Evolutionary conservation across 1,139 yeast species (phyloP), one percentile per base, ranked within the genome.

Genomic region (Pichia sp.): DNA sequence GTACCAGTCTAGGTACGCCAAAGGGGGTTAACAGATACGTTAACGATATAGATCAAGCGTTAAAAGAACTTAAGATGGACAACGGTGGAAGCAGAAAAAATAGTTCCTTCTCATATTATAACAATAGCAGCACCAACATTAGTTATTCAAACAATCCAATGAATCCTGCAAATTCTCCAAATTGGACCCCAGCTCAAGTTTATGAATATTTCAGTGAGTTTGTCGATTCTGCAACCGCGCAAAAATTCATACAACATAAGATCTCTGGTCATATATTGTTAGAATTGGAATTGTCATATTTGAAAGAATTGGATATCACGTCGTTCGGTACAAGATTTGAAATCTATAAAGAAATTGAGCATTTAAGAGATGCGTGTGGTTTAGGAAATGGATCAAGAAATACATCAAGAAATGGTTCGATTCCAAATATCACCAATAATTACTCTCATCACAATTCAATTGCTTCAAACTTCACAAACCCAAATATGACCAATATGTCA

Each of bases 241-340:
- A 85, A 1, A 83, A 87, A 60, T 94, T 94, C 66, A 79, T 85
- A 6, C 78, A 83, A 56, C 99, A 93, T 67, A 88, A 90, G 59
- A 89, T 93, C 51, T 84, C 93, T 0, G 99, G 99, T 17, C 72
- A 80, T 3, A 91, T 93, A 44, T 69, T 93, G 44, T 72, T 93
- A 47, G 96, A 91, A 64, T 74, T 94, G 56, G 97, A 91, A 61
- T 74, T 91, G 56, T 78, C 89, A 1, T 87, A 87, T 60, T 74
- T 93, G 60, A 93, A 93, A 63, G 99, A 93, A 66, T 72, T 93
- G 50, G 99, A 91, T 53, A 93, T 93, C 45, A 77, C 82, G 47
- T 87, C 96, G 4, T 93, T 93, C 70, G 99, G 99, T 20, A 91
- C 97, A 1, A 75, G 99, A 52, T 93, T 90, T 67, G 96, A 91